A percentile compares a stretch with the other conserved stretches of the same genome.
Evolutionary conservation across 495 filamentous ascomycete genomes (phyloP).

Genomic region (Neohortaea acidophila): DNA sequence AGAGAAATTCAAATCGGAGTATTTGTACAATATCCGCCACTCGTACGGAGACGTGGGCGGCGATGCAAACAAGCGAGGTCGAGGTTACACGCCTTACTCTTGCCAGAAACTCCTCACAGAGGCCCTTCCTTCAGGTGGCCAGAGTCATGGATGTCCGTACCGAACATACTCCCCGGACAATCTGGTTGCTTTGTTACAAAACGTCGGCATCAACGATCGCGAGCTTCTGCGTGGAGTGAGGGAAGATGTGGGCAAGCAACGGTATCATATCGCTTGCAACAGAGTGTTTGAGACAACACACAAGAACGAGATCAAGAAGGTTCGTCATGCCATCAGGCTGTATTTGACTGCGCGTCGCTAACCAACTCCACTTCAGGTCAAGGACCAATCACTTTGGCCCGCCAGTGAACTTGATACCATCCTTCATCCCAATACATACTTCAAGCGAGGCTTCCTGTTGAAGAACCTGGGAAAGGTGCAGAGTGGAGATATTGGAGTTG

Average conservation of each 20-base stretch:
- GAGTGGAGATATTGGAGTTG: conserved; percentile 20
- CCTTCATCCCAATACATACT: conserved; percentile 95
- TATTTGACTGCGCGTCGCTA: no score
- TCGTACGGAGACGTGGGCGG: conserved; percentile 90
- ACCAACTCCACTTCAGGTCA: conserved; percentile 39
- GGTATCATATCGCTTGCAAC: conserved; percentile 95
- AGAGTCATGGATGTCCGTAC: conserved; percentile 90
- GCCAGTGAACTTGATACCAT: conserved; percentile 82
- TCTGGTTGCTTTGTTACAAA: conserved; percentile 54
- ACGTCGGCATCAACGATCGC: conserved; percentile 60
- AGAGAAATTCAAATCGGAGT: conserved; percentile 43
- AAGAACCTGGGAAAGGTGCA: conserved; percentile 46
- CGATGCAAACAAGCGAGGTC: conserved; percentile 67
- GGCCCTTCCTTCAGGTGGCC: conserved; percentile 63
- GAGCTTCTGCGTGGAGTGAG: conserved; percentile 64
- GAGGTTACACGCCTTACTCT: conserved; percentile 75
- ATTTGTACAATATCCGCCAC: conserved; percentile 92
- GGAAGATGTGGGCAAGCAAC: conserved; percentile 74
- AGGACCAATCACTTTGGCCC: conserved; percentile 63
- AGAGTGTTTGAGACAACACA: conserved; percentile 83
- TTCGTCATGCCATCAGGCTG: no score
- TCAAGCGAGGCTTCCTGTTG: conserved; percentile 78
- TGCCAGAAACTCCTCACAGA: conserved; percentile 92
- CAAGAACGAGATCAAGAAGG: conserved; percentile 66
- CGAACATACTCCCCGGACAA: conserved; percentile 83